These are phyloP conservation scores for Taiozyma sp. DNA, from an alignment of 1,139 yeast species.

Conservation along the genomic window DNA sequence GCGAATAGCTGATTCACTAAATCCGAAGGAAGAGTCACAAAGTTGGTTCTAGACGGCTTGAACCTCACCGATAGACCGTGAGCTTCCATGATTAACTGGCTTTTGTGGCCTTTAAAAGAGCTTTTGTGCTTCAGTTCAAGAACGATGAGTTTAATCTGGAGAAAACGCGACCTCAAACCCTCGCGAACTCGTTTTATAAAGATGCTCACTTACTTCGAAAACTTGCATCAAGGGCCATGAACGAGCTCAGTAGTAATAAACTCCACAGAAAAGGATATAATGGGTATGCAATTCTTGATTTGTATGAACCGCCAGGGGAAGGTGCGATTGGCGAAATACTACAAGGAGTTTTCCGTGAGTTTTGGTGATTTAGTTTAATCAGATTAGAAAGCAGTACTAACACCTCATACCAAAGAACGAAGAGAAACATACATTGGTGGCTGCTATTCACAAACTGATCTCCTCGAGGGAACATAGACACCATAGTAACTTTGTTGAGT, in stretches of 20 bases:
- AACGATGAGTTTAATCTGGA: not conserved
- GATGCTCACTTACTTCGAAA: not conserved
- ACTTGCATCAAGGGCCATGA: not conserved
- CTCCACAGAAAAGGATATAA: constrained; percentile 21
- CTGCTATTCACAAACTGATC: constrained; percentile 76
- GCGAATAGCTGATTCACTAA: constrained; percentile 44
- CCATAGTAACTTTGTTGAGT: constrained; percentile 78
- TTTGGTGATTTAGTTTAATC: not conserved
- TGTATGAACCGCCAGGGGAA: constrained; percentile 94
- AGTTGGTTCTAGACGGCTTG: constrained; percentile 43
- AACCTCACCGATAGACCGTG: constrained; percentile 27
- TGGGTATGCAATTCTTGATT: constrained; percentile 76
- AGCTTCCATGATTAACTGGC: constrained; percentile 9
- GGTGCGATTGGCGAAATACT: constrained; percentile 84
- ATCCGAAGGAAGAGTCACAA: constrained; percentile 55
- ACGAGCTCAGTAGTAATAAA: not conserved
- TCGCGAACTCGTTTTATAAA: not conserved
- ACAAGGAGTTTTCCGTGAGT: constrained; percentile 27
- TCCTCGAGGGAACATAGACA: constrained; percentile 80
- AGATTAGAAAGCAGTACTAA: not conserved
- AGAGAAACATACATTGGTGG: constrained; percentile 47
- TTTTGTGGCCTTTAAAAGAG: not conserved
- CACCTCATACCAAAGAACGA: constrained; percentile 33
- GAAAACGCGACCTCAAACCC: not conserved
- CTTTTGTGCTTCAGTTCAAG: not conserved